These are phyloP conservation scores for Salicornia ramosissima DNA, from an alignment of 148 eudicot genomes.

Conservation along the genomic window DNA sequence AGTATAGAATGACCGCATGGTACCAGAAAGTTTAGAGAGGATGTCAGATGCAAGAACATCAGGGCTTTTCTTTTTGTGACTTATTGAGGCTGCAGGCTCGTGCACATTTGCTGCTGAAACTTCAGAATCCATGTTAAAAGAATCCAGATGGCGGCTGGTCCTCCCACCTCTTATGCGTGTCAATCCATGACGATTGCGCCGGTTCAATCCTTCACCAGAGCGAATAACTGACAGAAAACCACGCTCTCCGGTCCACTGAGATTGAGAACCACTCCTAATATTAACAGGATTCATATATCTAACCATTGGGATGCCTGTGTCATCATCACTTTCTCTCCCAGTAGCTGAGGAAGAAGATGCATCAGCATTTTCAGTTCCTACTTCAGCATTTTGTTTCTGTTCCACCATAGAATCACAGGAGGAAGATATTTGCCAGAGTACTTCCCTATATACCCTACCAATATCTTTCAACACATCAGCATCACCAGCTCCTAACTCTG, in stretches of 20 bases:
- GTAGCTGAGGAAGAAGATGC: constrained; percentile 44
- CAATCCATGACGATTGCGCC: constrained; percentile 84
- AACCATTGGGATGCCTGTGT: constrained; percentile 47
- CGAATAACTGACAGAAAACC: constrained; percentile 81
- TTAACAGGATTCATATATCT: constrained; percentile 83
- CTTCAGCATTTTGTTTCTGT: constrained; percentile 57
- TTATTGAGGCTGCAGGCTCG: constrained; percentile 49
- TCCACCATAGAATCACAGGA: constrained; percentile 68
- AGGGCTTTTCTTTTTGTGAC: constrained; percentile 75
- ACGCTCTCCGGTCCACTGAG: constrained; percentile 78
- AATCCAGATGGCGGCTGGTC: constrained; percentile 71
- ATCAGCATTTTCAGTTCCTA: constrained; percentile 59
- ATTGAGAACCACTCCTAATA: constrained; percentile 56
- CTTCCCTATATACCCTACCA: constrained; percentile 77
- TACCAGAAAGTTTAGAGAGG: constrained; percentile 68
- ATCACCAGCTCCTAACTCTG: constrained; percentile 87
- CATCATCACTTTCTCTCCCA: constrained; percentile 95
- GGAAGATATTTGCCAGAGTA: constrained; percentile 84
- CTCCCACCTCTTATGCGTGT: constrained; percentile 88
- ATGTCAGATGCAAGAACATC: constrained; percentile 64
- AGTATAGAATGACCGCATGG: constrained; percentile 67
- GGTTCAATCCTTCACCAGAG: constrained; percentile 74
- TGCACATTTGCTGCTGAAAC: constrained; percentile 38
- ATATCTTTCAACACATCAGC: constrained; percentile 91
- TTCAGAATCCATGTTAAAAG: constrained; percentile 69